Percentiles rank a stretch among this genome's conserved stretches.
Evolutionary conservation across 1,284 basidiomycete genomes (phyloP).

Genomic region (Ceratobasidium theobromae): DNA sequence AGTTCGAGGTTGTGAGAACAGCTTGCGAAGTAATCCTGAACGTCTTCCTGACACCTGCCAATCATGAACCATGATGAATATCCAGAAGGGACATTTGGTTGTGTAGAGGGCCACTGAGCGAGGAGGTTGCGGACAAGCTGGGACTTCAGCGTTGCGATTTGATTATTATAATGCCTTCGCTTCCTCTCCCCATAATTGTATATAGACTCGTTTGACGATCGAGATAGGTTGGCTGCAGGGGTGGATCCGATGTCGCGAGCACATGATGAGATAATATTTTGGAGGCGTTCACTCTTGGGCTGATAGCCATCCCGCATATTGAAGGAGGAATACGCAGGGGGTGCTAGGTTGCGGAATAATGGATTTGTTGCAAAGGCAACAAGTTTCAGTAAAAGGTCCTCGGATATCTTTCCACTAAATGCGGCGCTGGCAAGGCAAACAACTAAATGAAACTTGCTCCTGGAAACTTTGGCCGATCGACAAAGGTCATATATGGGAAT

Average conservation of each 20-base stretch:
- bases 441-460: background rate
- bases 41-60: background rate
- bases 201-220: background rate
- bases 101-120: background rate
- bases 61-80: slow-evolving; percentile 1
- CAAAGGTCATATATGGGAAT: background rate
- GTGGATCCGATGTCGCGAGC: background rate
- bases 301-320: background rate
- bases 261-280: background rate
- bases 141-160: background rate
- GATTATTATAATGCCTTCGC: background rate
- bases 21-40: background rate
- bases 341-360: background rate
- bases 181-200: background rate
- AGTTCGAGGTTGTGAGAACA: background rate
- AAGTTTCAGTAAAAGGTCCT: background rate
- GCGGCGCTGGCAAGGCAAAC: background rate
- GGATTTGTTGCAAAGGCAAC: slow-evolving; percentile 2
- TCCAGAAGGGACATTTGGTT: background rate
- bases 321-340: background rate
- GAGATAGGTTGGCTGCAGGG: background rate
- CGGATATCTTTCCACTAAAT: background rate
- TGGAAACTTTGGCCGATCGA: background rate
- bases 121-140: background rate
- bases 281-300: background rate